Evolutionary conservation across 208 protist species (phyloP), one percentile per base, ranked within the genome.

Genomic region (Leishmania tropica): DNA sequence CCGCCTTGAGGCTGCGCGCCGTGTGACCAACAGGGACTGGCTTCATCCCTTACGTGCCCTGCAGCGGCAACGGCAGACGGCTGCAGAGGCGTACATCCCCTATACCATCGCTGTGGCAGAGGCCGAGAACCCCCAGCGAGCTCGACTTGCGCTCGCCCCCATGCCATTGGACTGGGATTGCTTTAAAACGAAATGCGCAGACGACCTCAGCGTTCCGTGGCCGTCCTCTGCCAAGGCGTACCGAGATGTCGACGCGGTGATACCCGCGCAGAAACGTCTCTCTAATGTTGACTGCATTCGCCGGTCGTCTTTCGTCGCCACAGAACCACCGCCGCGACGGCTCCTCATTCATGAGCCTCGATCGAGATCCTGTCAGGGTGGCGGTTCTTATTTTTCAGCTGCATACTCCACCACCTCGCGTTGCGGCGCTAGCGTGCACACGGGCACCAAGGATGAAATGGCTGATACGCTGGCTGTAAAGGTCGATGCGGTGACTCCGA

Each of bases 51-150:
- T 80, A 40, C 64, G 56, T 13, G 60, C 76, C 19, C 31, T 80
- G 42, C 15, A 70, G 62, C 60, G 28, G 76, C 58, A 80, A n/a
- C 76, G 62, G 48, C 35, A 42, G 24, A 73, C 42, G 2, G 76
- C 76, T 7, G 58, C 64, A 15, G 62, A 70, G 7, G 76, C 76
- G 31, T 80, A 80, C 64, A 80, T 21, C 15, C 76, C 76, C 17
- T 73, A 48, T 17, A 80, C 76, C 60, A 80, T 72, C 64, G 31
- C 31, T 45, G 42, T 37, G 19, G 64, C 45, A 28, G 76, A 80
- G 37, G 76, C 64, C 42, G 42, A 80, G 64, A 45, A 45, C 6
- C 45, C 56, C 17, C 76, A 58, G 64, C 58, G 31, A 31, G 47
- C 64, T 19, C 8, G 47, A 24, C 76, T 37, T 35, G 47, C 47